phyloP scores from a whole-genome alignment of 345 rosid genomes.

The Salix brachista region DNA sequence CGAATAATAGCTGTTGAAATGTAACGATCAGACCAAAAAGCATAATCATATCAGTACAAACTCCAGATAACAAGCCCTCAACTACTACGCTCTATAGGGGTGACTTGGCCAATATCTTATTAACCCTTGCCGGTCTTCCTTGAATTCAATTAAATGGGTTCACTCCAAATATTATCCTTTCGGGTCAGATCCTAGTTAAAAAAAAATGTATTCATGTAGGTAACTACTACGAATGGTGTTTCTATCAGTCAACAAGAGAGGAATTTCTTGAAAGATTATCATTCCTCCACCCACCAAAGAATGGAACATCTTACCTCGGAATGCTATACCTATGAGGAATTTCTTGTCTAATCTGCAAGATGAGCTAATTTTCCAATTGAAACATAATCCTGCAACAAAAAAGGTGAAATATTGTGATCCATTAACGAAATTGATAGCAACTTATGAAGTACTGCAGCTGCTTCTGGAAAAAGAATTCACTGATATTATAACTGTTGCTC shows the following conservation, averaged over 20 bases:
- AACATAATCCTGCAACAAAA: not conserved
- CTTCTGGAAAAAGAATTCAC: not conserved
- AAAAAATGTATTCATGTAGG: too few species aligned
- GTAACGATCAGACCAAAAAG: not conserved
- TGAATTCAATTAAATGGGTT: not conserved
- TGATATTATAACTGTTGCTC: not conserved
- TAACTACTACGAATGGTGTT: not conserved
- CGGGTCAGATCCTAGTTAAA: not conserved
- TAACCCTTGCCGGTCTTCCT: too few species aligned
- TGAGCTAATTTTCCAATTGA: not conserved
- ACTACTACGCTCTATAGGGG: not conserved
- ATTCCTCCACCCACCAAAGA: not conserved
- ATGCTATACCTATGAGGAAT: too few species aligned
- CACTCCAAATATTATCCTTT: too few species aligned
- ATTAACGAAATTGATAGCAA: not conserved
- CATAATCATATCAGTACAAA: not conserved
- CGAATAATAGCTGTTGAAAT: not conserved
- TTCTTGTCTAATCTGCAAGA: not conserved
- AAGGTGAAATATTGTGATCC: not conserved
- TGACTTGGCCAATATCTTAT: too few species aligned
- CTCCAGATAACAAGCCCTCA: not conserved
- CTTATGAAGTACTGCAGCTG: not conserved
- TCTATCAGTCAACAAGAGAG: not conserved
- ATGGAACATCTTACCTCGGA: not conserved
- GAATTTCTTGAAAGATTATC: not conserved